Percentiles rank a stretch among this genome's conserved stretches.
These are phyloP conservation scores for Omphalea diandra DNA, from an alignment of 441 rosid genomes.

Conservation along the genomic window DNA sequence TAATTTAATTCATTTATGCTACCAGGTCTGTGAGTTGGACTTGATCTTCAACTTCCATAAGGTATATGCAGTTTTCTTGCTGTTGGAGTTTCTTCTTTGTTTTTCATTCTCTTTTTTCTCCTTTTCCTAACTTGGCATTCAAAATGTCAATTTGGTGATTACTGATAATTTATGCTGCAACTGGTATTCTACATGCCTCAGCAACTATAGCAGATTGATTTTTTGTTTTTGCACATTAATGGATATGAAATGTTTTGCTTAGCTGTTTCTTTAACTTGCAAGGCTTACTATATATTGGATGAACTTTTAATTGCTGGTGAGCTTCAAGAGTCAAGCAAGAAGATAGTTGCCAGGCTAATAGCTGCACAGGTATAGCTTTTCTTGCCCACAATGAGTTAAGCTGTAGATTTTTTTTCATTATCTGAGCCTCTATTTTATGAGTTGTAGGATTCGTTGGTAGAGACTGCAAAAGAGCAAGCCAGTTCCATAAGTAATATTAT, in stretches of 20 bases:
- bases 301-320: slow-evolving; percentile 93
- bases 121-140: background rate
- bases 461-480: slow-evolving; percentile 65
- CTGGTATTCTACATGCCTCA: background rate
- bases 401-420: slow-evolving; percentile 10
- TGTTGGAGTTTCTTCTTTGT: background rate
- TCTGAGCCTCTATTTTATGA: slow-evolving; percentile 3
- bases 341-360: slow-evolving; percentile 77
- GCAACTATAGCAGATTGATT: background rate
- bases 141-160: background rate
- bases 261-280: slow-evolving; percentile 17
- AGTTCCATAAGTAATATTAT: slow-evolving; percentile 64
- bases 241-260: slow-evolving; percentile 16
- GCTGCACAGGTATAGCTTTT: slow-evolving; percentile 67
- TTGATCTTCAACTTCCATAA: slow-evolving; percentile 82
- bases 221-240: background rate
- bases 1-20: slow-evolving; percentile 22
- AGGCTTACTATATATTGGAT: slow-evolving; percentile 83
- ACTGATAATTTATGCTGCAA: background rate
- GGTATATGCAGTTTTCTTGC: slow-evolving; percentile 32
- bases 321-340: slow-evolving; percentile 99
- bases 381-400: background rate
- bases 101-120: background rate
- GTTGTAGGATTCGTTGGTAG: slow-evolving; percentile 65
- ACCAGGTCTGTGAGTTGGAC: slow-evolving; percentile 79